Evolutionary conservation across 441 rosid genomes (phyloP).

Genomic region (Arabidopsis hybrid): DNA sequence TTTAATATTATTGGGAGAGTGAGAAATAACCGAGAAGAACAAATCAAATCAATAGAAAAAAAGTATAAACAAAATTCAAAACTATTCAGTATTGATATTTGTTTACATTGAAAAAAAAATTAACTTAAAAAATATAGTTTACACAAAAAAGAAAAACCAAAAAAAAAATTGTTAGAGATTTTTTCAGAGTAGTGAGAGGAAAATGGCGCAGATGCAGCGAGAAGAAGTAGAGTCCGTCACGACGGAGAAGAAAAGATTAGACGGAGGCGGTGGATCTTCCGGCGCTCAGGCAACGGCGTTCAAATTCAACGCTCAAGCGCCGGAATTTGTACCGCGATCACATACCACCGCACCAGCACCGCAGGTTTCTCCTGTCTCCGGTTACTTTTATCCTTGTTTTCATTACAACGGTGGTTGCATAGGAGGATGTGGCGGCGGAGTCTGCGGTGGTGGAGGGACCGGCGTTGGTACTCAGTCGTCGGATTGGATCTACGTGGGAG

Average conservation of each 20-base stretch:
- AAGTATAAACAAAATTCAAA: constrained; percentile 34
- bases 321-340: constrained; percentile 85
- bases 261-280: constrained; percentile 42
- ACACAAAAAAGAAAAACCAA: neutral
- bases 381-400: constrained; percentile 69
- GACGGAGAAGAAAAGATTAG: constrained; percentile 34
- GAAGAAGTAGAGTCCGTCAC: constrained; percentile 48
- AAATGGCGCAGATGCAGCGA: constrained; percentile 70
- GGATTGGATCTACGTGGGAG: constrained; percentile 84
- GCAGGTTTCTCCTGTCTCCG: constrained; percentile 64
- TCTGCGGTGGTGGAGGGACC: constrained; percentile 28
- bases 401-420: constrained; percentile 66
- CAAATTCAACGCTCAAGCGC: constrained; percentile 91
- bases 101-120: constrained; percentile 17
- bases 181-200: constrained; percentile 30
- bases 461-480: constrained; percentile 48
- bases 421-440: constrained; percentile 44
- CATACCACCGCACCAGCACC: constrained; percentile 43
- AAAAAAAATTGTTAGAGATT: constrained; percentile 13
- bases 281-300: constrained; percentile 46
- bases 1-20: constrained; percentile 59
- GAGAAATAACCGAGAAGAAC: constrained; percentile 35
- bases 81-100: constrained; percentile 21
- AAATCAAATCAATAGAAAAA: constrained; percentile 37
- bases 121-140: constrained; percentile 4